These are phyloP conservation scores for Salix exigua DNA, from an alignment of 345 rosid genomes.

Conservation along the genomic window DNA sequence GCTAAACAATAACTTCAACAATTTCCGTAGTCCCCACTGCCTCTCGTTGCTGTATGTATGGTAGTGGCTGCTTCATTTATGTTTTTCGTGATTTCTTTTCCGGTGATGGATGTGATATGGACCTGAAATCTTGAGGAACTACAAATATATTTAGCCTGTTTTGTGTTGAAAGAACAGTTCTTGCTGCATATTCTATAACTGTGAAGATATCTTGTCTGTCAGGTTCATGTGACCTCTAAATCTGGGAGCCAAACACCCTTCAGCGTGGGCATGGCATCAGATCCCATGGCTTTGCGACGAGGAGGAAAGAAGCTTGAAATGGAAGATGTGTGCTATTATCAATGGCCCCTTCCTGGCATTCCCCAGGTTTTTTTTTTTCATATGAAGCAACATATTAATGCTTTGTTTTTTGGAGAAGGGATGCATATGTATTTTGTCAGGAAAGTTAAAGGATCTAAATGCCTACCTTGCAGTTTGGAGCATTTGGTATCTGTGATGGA, in stretches of 20 bases:
- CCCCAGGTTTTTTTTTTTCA: conserved; percentile 51
- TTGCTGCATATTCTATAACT: not conserved
- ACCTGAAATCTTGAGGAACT: not conserved
- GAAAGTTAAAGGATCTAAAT: conserved; percentile 4
- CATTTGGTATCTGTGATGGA: conserved; percentile 96
- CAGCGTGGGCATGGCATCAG: conserved; percentile 81
- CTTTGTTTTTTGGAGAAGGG: not conserved
- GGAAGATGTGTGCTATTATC: conserved; percentile 92
- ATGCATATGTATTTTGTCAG: conserved; percentile 8
- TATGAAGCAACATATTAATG: not conserved
- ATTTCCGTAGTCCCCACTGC: not conserved
- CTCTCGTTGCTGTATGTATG: not conserved
- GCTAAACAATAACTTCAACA: not conserved
- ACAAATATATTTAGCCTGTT: not conserved
- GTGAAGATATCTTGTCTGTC: conserved; percentile 10
- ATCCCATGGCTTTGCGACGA: conserved; percentile 91
- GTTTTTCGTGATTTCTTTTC: conserved; percentile 3
- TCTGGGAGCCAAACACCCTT: conserved; percentile 55
- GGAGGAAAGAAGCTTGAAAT: conserved; percentile 92
- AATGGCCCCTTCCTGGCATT: conserved; percentile 87
- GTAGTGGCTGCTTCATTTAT: not conserved
- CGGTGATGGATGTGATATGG: not conserved
- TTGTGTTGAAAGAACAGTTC: not conserved
- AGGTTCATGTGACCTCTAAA: conserved; percentile 68
- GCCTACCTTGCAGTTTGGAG: conserved; percentile 65